Conservation (phyloP, 2,329 filamentous ascomycete species). For the Hypocreales sp. region DNA sequence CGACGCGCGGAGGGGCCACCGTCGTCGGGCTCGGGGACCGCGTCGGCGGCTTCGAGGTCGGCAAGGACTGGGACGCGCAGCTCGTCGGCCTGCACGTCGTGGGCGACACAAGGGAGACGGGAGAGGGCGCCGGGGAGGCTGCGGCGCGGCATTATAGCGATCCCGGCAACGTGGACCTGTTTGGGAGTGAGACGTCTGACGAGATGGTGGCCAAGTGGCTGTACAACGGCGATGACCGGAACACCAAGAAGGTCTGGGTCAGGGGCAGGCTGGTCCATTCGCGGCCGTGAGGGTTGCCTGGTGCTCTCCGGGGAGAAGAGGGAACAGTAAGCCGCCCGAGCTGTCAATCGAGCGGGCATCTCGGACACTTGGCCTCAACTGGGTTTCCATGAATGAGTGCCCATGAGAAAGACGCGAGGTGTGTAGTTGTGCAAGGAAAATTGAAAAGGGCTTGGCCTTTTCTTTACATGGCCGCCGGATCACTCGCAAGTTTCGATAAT, state of each 20-base stretch:
- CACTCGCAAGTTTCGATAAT: no score
- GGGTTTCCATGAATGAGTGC: no score
- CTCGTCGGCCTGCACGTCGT: constrained; percentile 39
- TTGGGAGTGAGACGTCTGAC: constrained; percentile 82
- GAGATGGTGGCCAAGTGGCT: constrained; percentile 88
- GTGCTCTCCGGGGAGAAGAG: no score
- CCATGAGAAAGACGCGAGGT: no score
- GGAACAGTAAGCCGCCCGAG: no score
- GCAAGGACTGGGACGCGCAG: constrained; percentile 48
- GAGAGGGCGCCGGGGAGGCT: constrained; percentile 2
- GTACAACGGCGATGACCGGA: constrained; percentile 84
- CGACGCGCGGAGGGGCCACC: constrained; percentile 43
- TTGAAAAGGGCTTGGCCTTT: no score
- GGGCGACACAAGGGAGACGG: constrained; percentile 12
- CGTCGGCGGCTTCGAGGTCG: constrained; percentile 40
- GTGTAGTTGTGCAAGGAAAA: no score
- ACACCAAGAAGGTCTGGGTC: constrained; percentile 82
- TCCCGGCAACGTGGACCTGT: constrained; percentile 63
- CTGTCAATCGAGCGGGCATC: no score
- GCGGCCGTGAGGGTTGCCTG: no score
- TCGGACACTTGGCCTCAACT: no score
- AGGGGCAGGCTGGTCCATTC: constrained; percentile 66
- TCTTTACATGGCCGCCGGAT: no score
- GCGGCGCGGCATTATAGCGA: no score
- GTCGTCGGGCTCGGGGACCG: constrained; percentile 37